phyloP scores from a whole-genome alignment of 2,329 filamentous ascomycete species.

The Botrytis fragariae region DNA sequence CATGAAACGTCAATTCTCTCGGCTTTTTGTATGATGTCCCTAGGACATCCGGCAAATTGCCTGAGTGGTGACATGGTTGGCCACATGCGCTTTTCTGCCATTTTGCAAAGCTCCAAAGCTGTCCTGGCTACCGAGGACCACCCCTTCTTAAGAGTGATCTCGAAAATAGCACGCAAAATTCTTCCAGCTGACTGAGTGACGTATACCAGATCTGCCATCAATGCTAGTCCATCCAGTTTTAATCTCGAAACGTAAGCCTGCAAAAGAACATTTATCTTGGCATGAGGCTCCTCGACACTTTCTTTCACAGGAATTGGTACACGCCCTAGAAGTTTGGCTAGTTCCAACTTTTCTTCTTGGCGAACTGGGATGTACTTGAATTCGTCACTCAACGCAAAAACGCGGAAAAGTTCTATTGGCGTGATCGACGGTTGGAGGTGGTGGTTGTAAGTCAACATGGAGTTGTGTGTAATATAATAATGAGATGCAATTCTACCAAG shows the following conservation, averaged over 20 bases:
- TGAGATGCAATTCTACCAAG: slow-evolving; percentile 94
- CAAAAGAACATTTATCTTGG: slow-evolving; percentile 96
- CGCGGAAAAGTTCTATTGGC: slow-evolving; percentile 91
- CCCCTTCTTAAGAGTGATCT: slow-evolving; percentile 95
- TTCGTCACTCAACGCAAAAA: slow-evolving; percentile 93
- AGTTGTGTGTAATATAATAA: slow-evolving; percentile 95
- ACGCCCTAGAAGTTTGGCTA: slow-evolving; percentile 83
- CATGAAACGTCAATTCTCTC: slow-evolving; percentile 94
- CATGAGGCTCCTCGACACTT: slow-evolving; percentile 91
- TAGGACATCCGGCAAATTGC: slow-evolving; percentile 79
- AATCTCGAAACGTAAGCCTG: slow-evolving; percentile 96
- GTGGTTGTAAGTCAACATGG: slow-evolving; percentile 96
- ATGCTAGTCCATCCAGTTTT: slow-evolving; percentile 85
- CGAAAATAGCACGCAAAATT: slow-evolving; percentile 92
- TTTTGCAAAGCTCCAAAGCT: slow-evolving; percentile 93
- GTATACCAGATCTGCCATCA: slow-evolving; percentile 99
- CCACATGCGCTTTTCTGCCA: slow-evolving; percentile 99
- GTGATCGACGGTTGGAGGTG: slow-evolving; percentile 91
- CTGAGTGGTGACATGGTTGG: slow-evolving; percentile 95
- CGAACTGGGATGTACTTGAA: slow-evolving; percentile 99
- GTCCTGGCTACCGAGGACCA: slow-evolving; percentile 93
- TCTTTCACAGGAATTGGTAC: slow-evolving; percentile 98
- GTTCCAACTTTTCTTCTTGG: slow-evolving; percentile 94
- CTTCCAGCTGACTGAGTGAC: slow-evolving; percentile 96
- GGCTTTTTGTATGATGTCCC: slow-evolving; percentile 85